These are phyloP conservation scores for Ogataea wickerhamii DNA, from an alignment of 805 yeast species.

Conservation along the genomic window DNA sequence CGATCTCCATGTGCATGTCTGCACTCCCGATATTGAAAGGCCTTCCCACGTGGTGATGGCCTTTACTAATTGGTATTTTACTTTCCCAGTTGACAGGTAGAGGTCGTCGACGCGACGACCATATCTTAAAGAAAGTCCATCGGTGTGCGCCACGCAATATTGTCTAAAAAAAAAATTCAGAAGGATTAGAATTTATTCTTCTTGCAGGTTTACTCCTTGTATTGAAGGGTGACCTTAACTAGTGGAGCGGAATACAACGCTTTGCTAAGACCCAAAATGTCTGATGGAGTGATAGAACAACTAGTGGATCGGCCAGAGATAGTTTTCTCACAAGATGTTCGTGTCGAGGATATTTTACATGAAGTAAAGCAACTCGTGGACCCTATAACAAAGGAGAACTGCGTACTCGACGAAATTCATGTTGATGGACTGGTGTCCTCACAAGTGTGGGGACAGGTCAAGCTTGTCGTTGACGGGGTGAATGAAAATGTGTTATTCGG, in stretches of 20 bases:
- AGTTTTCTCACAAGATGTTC: conserved; percentile 14
- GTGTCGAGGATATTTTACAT: conserved; percentile 21
- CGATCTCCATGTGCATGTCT: no score
- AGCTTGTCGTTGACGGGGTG: conserved; percentile 76
- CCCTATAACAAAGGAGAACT: conserved; percentile 42
- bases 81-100: no score
- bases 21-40: no score
- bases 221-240: no score
- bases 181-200: no score
- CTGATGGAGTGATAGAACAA: conserved; percentile 10
- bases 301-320: conserved; percentile 17
- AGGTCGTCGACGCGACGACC: no score
- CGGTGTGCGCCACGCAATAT: no score
- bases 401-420: conserved; percentile 77
- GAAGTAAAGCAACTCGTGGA: conserved; percentile 52
- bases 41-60: neutral
- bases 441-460: conserved; percentile 92
- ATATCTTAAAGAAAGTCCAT: no score
- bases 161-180: no score
- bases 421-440: conserved; percentile 84
- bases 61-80: neutral
- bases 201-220: no score
- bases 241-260: no score
- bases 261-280: neutral
- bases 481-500: conserved; percentile 59